A percentile compares a stretch with the other conserved stretches of the same genome.
phyloP scores from a whole-genome alignment of 1,284 basidiomycete species.

The Laetiporus sulphureus region DNA sequence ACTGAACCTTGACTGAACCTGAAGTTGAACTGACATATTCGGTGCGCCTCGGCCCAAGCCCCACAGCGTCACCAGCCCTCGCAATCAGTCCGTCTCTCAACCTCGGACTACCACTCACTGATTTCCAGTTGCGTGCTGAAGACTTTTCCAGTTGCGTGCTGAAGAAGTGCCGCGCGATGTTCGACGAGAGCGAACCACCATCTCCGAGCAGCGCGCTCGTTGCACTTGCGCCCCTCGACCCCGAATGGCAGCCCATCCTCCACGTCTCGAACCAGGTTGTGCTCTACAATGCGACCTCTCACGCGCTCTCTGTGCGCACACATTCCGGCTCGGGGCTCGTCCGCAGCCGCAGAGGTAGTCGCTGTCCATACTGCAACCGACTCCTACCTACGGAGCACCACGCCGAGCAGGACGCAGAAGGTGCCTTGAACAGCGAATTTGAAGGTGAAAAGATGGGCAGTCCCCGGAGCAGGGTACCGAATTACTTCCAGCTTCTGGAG shows the following conservation, averaged over 20 bases:
- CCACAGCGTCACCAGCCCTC: too few species aligned
- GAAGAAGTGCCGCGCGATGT: too few species aligned
- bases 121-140: too few species aligned
- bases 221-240: slow-evolving; percentile 20
- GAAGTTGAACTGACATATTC: too few species aligned
- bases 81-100: too few species aligned
- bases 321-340: slow-evolving; percentile 14
- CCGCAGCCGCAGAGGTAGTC: slow-evolving; percentile 9
- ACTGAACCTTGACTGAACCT: too few species aligned
- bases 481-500: slow-evolving; percentile 71
- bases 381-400: slow-evolving; percentile 32
- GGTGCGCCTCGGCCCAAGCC: too few species aligned
- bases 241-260: slow-evolving; percentile 63
- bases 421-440: slow-evolving; percentile 18
- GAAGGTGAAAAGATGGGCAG: slow-evolving; percentile 16
- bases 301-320: slow-evolving; percentile 68
- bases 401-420: slow-evolving; percentile 20
- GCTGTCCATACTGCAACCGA: slow-evolving; percentile 70
- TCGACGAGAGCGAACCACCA: slow-evolving; percentile 14
- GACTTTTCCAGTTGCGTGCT: too few species aligned
- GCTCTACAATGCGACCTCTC: slow-evolving; percentile 81
- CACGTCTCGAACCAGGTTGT: slow-evolving; percentile 83
- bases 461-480: slow-evolving; percentile 43
- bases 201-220: slow-evolving; percentile 17
- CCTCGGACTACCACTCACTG: too few species aligned